Evolutionary conservation across 495 filamentous ascomycete species (phyloP), one percentile per base, ranked within the genome.

Genomic region (Tuber umbilicatum): DNA sequence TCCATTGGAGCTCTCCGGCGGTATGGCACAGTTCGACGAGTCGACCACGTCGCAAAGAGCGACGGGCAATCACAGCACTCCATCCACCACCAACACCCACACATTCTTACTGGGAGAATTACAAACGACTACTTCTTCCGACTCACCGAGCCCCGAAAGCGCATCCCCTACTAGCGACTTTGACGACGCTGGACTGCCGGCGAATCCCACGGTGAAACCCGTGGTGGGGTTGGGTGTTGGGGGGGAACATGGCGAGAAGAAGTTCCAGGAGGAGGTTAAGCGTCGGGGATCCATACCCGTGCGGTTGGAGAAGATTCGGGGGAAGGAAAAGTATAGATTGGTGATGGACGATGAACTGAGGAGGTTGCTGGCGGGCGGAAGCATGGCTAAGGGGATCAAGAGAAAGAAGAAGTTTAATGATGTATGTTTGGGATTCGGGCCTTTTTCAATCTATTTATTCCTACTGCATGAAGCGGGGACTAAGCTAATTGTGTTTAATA

Each of bases 331-430:
- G 40, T 80, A 80, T 60, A 69, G 79, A 69, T 69, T 80, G 27
- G 80, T 41, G 17, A 73, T 80, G 69, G 77, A 80, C 68, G 74
- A 75, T 68, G 78, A 80, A 37, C 37, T 80, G 38, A 70, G 73
- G 23, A 31, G 74, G 55, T 27, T 80, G 45, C 43, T 80, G 55
- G 70, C 38, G 37, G 73, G 73, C 45, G 71, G 69, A 31, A 7
- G 23, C 9, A 23, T 35, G 23, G 72, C 47, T 37, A 50, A 67
- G 42, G 78, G 71, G 27, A 77, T 73, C 55, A 82, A 73, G 74
- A 73, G 81, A 35, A 83, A 84, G 80, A 88, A 86, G 73, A 88
- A 87, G 73, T 89, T 92, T 81, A 83, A 87, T 73, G 89, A 92
- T 70, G 78, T 80, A 80, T 21, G 71, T n/a, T 73, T 10, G 19